Evolutionary conservation across 1,284 basidiomycete species (phyloP), one percentile per base, ranked within the genome.

Genomic region (Entoloma clypeatum): DNA sequence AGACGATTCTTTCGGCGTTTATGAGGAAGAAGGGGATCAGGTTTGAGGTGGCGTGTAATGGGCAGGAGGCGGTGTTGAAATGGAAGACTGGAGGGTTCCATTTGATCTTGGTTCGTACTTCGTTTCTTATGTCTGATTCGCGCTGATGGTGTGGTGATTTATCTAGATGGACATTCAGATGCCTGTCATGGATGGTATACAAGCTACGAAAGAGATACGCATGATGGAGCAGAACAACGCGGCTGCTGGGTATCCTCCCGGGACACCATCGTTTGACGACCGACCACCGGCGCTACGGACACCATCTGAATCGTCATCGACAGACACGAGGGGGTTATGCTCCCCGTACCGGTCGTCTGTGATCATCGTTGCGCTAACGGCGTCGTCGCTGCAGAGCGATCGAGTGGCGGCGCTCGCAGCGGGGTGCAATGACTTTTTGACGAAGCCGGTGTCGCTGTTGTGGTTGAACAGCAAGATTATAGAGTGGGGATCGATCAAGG

Each of bases 381-480:
- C 96, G 2, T 97, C 94, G 14, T 93, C 85, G 17, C 69, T 95
- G 24, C 88, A 92, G 60, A 85, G 81, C 44, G 96, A 99, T 72
- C 82, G 96, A 70, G 92, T 97, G 25, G 86, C 86, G 16, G 96
- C 96, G 11, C 78, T 99, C 7, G 94, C 91, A 1, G 96, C 96
- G 1, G 96, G 96, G 2, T 99, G 96, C 67, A 99, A 99, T 57
- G 96, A 99, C 63, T 99, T 98, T 66, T 67, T 99, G 43, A 99
- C 94, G 35, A 99, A 99, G 59, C 96, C 96, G 0, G 95, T 99
- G 21, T 92, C 89, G 7, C 71, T 96, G 14, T 76, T 87, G 36
- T 99, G 96, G 96, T 71, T 99, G 39, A 93, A 98, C 62, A 91
- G 86, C 70, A 99, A 99, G 73, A 94, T 99, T 55, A 89, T 96